phyloP scores from a whole-genome alignment of 169 alveolate species.

The Plasmodium knowlesi region DNA sequence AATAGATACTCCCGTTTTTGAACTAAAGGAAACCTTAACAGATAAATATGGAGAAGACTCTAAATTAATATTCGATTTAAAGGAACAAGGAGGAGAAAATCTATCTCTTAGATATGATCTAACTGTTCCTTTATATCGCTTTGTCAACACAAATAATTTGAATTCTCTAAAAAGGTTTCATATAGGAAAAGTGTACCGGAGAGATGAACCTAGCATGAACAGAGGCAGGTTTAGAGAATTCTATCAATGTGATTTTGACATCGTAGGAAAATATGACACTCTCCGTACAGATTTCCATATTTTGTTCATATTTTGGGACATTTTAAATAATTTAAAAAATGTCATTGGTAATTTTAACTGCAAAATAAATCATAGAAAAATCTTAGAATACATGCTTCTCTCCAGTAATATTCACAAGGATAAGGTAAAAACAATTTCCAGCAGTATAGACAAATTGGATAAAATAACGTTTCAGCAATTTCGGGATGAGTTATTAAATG shows the following conservation, averaged over 20 bases:
- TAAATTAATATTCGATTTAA: conserved; percentile 95
- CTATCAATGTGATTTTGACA: conserved; percentile 97
- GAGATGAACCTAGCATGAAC: conserved; percentile 97
- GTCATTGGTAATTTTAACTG: conserved; percentile 90
- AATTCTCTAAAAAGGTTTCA: conserved; percentile 94
- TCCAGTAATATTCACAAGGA: conserved; percentile 91
- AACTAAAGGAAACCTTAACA: conserved; percentile 94
- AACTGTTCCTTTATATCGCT: conserved; percentile 98
- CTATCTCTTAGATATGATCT: conserved; percentile 96
- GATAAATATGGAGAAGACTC: conserved; percentile 98
- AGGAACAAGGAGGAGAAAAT: conserved; percentile 98
- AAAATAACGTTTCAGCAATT: conserved; percentile 95
- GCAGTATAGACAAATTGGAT: conserved; percentile 97
- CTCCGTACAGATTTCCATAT: conserved; percentile 97
- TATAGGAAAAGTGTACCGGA: conserved; percentile 96
- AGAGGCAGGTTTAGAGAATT: conserved; percentile 98
- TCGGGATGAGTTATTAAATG: conserved; percentile 90
- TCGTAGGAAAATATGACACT: conserved; percentile 92
- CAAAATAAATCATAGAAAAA: conserved; percentile 92
- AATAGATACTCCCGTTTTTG: conserved; percentile 98
- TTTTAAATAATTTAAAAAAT: conserved; percentile 83
- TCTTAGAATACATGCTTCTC: conserved; percentile 92
- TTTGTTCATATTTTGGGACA: conserved; percentile 90
- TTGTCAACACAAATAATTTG: conserved; percentile 90
- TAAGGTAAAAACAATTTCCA: conserved; percentile 92